Evolutionary conservation across 129 eudicot genomes (phyloP), one percentile per base, ranked within the genome.

Genomic region (Lactuca sativa): DNA sequence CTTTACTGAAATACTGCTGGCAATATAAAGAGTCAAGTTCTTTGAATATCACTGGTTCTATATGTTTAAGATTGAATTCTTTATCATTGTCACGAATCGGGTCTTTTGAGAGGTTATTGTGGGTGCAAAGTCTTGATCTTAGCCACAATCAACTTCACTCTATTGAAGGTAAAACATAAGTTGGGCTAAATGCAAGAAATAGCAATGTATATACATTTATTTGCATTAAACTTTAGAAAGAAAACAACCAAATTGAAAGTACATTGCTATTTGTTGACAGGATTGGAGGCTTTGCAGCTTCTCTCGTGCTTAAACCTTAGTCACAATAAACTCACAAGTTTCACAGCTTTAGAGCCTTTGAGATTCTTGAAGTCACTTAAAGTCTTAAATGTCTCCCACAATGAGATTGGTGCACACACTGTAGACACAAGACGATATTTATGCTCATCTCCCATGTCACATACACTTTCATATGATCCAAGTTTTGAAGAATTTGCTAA

Each of bases 51-150:
- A 53, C 64, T 43, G 72, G 72, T 34, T 33, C 58, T 55, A 55
- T 71, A 18, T 87, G 86, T 68, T 56, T 90, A 67, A 82, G 93
- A 32, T 79, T 93, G 7, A 87, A 79, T 74, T 77, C 77, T 51
- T 72, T 86, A 38, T 87, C 95, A 40, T 70, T 93, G 38, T 75
- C 99, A 37, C 83, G 86, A 63, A 65, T 93, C 9, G 95, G 92
- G 37, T 77, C 82, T 59, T 67, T 87, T 62, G 92, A 90, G 71
- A 76, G 68, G 25, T 70, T 93, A 59, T 67, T 93, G 73, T 93
- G 99, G 99, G 89, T 93, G 52, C 90, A 83, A 75, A 80, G 85
- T 86, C 82, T 93, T 64, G 97, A 93, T 80, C 95, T 93, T 64
- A 89, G 99, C 81, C 85, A 85, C 84, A 93, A 93, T 80, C 82